Evolutionary conservation across 495 filamentous ascomycete species (phyloP), one percentile per base, ranked within the genome.

Genomic region (Hypoxylon fragiforme): DNA sequence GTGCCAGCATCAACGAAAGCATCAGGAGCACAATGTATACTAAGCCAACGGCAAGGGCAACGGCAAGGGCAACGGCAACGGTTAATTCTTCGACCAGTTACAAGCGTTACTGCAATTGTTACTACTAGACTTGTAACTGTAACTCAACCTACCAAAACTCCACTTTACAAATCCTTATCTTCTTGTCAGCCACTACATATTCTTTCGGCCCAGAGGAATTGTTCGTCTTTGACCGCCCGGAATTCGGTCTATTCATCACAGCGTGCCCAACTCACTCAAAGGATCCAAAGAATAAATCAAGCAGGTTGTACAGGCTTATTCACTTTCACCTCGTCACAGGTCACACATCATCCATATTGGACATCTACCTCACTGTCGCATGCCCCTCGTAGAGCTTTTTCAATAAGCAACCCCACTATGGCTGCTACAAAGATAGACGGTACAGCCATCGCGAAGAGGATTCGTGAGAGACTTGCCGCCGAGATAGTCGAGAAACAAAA

Each of bases 371-470:
- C 24, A 30, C 41, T 41, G 36, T 61, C 50, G 48, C 40, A 18
- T 54, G 37, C 51, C 30, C 49, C 54, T 22, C 13, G 15, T 31
- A 56, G 57, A 56, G 24, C 48, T 20, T 74, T 72, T 57, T 70
- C 67, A 21, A 71, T 65, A 62, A 83, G 79, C 50, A 72, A 66
- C 64, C 77, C 74, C 62, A 75, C 76, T 50, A 96, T 95, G 90
- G 82, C 84, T 60, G 92, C 90, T 54, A 81, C 84, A 66, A 96
- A 89, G 77, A 94, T 98, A 66, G 92, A 98, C 75, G 94, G 94
- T 70, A 96, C 88, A 21, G 89, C 88, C 57, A 92, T 96, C 74
- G 95, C 95, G 36, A 92, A 89, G 75, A 81, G 72, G 56, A 95
- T 98, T 65, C 85, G 94, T 42, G 87, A 88, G 72, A 79, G 77